Base-by-base conservation (phyloP, 169 alveolate genomes). In the Cryptosporidium xiaoi region DNA sequence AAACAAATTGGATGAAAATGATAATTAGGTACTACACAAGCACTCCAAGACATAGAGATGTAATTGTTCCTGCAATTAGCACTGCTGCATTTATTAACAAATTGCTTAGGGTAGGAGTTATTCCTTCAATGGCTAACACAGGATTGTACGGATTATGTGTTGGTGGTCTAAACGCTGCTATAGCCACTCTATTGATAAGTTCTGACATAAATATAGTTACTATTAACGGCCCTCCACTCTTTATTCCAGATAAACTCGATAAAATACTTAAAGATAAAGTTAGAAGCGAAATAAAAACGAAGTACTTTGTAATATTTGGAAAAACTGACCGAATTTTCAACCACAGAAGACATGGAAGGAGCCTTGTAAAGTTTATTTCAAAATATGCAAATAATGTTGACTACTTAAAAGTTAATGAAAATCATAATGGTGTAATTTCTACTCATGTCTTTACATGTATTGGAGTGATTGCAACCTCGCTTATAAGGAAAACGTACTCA, bases 21-120 rank as follows among this genome's bases (percentile, higher is more conserved):
- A 51, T 69, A 27, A 58, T 69, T 33, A 51, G 24, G 27, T 69
- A 69, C 24, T 69, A 44, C 34, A 29, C 60, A 18, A 53, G 67
- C 8, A 69, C 34, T 15, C 77, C 71, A 46, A 77, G 16, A 12
- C 58, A 77, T n/a, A 46, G n/a, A 20, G 69, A 77, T 36, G 27
- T 77, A n/a, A 29, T 77, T 48, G 31, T 48, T 15, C 87, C 87
- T 13, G 87, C 71, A 77, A 56, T 77, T n/a, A 77, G 87, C 33
- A 27, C 87, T n/a, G 71, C 71, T 7, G 87, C 87, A 18, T 60
- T 60, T 48, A 77, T 77, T 15, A 77, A 77, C 18, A 77, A 62
- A 18, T 60, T 77, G 31, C 29, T 15, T 18, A 53, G 87, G 12
- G 31, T 77, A 13, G 87, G 87, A 8, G 64, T 60, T 15, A 77